Base-by-base conservation (phyloP, 345 rosid genomes). In the Heritiera fomes region DNA sequence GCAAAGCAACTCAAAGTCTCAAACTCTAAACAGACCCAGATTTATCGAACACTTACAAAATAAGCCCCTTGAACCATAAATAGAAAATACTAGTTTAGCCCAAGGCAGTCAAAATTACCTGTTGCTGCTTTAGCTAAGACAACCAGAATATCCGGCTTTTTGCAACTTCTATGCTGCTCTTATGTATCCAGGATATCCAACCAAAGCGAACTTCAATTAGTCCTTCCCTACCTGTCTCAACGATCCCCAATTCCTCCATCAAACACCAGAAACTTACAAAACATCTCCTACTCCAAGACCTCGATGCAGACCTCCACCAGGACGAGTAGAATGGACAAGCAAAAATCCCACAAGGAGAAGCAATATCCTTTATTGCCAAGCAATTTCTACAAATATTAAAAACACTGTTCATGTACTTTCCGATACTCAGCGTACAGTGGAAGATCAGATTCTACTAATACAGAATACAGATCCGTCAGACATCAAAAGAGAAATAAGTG, bases 151-250 rank as follows among this genome's bases (percentile, higher is more conserved):
- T 7, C 43, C 70, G 23, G 69, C 38, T 34, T 28, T 52, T 11
- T 71, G 9, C 78, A 28, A 58, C 64, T 49, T 38, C 17, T 20
- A 5, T 11, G 47, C 78, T 64, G 69, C 69, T 34, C 45, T 74
- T 17, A n/a, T 61, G 80, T 12, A 72, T 65, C 82, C 72, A 68
- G 68, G 83, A 73, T 82, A 64, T 72, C 66, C 71, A 82, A 79
- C 79, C 76, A 69, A 56, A 49, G 43, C 46, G 0, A 28, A 28
- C 50, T 38, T 38, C 65, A 74, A 82, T 46, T 30, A 49, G 49
- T 41, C 9, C 72, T 71, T 66, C 78, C 81, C 79, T 71, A 81
- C 65, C 30, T 73, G 77, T 74, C 75, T 77, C 45, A 14, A 18
- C 56, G n/a, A 32, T 30, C 68, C 60, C 13, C 30, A 28, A 66